Base-by-base conservation (phyloP, 495 filamentous ascomycete species). In the Tirmania nivea region DNA sequence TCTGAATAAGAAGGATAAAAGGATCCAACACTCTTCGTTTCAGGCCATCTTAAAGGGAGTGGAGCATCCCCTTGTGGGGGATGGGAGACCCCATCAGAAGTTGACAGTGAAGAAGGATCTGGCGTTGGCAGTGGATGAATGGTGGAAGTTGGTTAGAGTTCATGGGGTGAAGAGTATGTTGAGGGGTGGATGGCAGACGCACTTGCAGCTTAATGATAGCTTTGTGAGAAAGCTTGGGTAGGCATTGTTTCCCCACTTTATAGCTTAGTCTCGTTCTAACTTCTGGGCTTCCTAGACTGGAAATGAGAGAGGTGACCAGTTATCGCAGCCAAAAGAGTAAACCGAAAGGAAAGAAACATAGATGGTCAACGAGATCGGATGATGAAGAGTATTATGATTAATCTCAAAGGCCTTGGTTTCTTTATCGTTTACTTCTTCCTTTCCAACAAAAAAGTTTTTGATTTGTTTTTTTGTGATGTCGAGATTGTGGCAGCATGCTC, bases 1-100 rank as follows among this genome's bases (percentile, higher is more conserved):
- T 36, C 76, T 92, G 54, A 83, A 80, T 55, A 89, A 86, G 66
- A 80, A 78, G 57, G 80, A 88, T 56, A 78, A 81, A 52, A 85
- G 84, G 61, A 74, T 75, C 4, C 74, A 94, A 3, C 84, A 89
- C 61, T 14, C 39, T 45, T 3, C 39, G 39, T 45, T 45, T 45
- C 39, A 45, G 2, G 12, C 12, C 39, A 45, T 45, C 39, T 45
- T 45, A 19, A 14, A 19, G 17, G 39, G 14, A 4, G 17, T 45
- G 14, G 39, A 45, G 3, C 39, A 45, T 45, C 39, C 39, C 2
- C 39, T 45, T 45, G 39, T 45, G 39, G 39, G 39, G 12, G 39
- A 45, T 4, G 39, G 39, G 17, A 14, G 17, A 45, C 39, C 39
- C 12, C 12, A 45, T 19, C 39, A 45, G 39, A 45, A 45, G 39